A percentile compares a stretch with the other conserved stretches of the same genome.
These are phyloP conservation scores for Phycomyces blakesleeanus DNA, from an alignment of 192 early-diverging fungal genomes.

Conservation along the genomic window DNA sequence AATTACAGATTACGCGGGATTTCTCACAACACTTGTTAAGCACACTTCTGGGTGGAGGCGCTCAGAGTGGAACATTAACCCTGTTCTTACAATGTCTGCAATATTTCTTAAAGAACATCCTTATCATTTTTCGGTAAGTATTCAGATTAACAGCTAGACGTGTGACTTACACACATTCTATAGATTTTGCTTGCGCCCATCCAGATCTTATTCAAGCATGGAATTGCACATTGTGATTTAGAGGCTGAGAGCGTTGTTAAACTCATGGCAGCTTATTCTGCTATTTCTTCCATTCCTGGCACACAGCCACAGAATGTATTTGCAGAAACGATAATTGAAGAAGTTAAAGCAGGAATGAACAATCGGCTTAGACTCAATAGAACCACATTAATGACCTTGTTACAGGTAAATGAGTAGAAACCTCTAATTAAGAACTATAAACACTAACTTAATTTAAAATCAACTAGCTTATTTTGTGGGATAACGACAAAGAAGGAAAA, in stretches of 20 bases:
- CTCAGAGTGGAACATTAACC: constrained; percentile 46
- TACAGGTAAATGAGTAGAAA: constrained; percentile 27
- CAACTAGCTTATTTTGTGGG: constrained; percentile 38
- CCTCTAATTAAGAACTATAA: not conserved
- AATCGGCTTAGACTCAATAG: constrained; percentile 20
- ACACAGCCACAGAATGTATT: constrained; percentile 34
- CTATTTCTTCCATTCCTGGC: constrained; percentile 36
- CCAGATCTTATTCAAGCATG: constrained; percentile 41
- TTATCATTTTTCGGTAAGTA: constrained; percentile 37
- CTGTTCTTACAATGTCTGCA: constrained; percentile 46
- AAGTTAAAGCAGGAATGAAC: constrained; percentile 32
- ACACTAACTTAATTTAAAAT: not conserved
- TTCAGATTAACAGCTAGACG: not conserved
- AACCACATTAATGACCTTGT: constrained; percentile 36
- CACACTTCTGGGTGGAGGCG: constrained; percentile 34
- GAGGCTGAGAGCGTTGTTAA: constrained; percentile 40
- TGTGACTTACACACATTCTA: constrained; percentile 4
- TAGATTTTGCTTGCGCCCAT: constrained; percentile 38
- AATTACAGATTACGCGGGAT: constrained; percentile 36
- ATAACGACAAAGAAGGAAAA: constrained; percentile 18
- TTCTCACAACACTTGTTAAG: constrained; percentile 28
- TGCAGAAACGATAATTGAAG: constrained; percentile 46
- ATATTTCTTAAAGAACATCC: constrained; percentile 48
- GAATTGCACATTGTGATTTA: constrained; percentile 39
- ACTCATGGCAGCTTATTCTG: constrained; percentile 41